These are phyloP conservation scores for Canna indica DNA, from an alignment of 176 grass and related monocot genomes.

Conservation along the genomic window DNA sequence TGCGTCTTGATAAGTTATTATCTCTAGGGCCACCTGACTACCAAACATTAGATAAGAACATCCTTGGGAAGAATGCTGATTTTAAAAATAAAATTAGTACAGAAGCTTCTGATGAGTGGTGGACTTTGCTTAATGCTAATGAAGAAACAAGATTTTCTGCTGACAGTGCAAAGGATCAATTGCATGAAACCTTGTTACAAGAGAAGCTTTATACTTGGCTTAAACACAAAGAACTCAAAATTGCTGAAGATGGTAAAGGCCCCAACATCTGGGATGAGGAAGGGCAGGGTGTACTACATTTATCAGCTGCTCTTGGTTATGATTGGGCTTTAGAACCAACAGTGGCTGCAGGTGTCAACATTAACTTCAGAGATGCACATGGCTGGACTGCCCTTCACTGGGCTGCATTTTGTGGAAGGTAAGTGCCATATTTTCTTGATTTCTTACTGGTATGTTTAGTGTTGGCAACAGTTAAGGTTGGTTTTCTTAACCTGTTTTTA, in stretches of 20 bases:
- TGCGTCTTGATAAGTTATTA: constrained; percentile 83
- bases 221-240: constrained; percentile 60
- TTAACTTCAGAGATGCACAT: constrained; percentile 92
- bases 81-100: constrained; percentile 60
- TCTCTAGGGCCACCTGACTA: constrained; percentile 44
- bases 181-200: constrained; percentile 56
- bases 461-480: neutral
- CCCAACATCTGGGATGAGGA: constrained; percentile 84
- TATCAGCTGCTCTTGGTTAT: constrained; percentile 88
- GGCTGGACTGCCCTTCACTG: constrained; percentile 99
- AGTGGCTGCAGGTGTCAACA: constrained; percentile 65
- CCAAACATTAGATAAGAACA: constrained; percentile 33
- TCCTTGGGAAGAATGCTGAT: constrained; percentile 42
- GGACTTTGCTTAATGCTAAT: constrained; percentile 49
- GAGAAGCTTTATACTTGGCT: constrained; percentile 86
- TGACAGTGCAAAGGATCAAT: constrained; percentile 31
- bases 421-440: neutral
- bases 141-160: constrained; percentile 32
- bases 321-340: constrained; percentile 92
- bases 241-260: constrained; percentile 77
- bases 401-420: constrained; percentile 93
- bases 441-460: neutral
- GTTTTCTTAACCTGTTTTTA: neutral
- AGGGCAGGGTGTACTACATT: constrained; percentile 91
- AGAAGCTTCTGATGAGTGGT: constrained; percentile 42